Percentiles rank a stretch among this genome's conserved stretches.
Evolutionary conservation across 352 stramenopile genomes (phyloP).

Genomic region (Globisporangium polare): DNA sequence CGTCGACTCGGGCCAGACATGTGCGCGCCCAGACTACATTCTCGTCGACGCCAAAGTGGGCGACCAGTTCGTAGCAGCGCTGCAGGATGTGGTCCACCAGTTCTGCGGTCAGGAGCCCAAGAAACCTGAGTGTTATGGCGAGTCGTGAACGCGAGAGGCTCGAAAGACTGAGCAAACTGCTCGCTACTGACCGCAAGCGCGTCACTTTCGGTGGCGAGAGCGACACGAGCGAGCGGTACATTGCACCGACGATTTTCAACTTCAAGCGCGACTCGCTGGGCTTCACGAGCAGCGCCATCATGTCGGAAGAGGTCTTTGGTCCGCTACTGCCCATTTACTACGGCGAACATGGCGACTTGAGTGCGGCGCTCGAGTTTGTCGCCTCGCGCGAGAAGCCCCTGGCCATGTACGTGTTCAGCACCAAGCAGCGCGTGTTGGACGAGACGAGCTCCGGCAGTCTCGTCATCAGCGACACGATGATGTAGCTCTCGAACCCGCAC

Average conservation of each 20-base stretch:
- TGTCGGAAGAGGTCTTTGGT: constrained; percentile 96
- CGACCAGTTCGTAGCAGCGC: constrained; percentile 43
- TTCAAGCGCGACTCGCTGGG: constrained; percentile 58
- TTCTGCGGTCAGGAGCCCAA: constrained; percentile 63
- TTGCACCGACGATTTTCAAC: constrained; percentile 88
- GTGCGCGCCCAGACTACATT: constrained; percentile 92
- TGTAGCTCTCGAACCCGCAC: constrained; percentile 59
- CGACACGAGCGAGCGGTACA: constrained; percentile 67
- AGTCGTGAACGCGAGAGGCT: constrained; percentile 22
- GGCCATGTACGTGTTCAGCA: constrained; percentile 82
- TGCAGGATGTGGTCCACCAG: constrained; percentile 32
- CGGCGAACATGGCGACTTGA: constrained; percentile 40
- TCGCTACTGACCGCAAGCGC: constrained; percentile 54
- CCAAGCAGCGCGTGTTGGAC: constrained; percentile 33
- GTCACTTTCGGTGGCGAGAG: constrained; percentile 57
- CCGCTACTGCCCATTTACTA: constrained; percentile 92
- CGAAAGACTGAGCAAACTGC: no score
- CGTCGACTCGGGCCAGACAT: constrained; percentile 94
- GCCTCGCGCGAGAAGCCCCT: constrained; percentile 66
- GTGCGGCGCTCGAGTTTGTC: constrained; percentile 34
- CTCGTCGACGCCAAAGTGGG: constrained; percentile 76
- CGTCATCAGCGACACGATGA: constrained; percentile 79
- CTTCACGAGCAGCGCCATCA: constrained; percentile 54
- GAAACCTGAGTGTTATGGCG: constrained; percentile 42
- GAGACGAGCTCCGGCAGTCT: constrained; percentile 46